Percentiles rank a stretch among this genome's conserved stretches.
Conservation (phyloP, 805 yeast species). For the Yamadazyma nakazawae region DNA sequence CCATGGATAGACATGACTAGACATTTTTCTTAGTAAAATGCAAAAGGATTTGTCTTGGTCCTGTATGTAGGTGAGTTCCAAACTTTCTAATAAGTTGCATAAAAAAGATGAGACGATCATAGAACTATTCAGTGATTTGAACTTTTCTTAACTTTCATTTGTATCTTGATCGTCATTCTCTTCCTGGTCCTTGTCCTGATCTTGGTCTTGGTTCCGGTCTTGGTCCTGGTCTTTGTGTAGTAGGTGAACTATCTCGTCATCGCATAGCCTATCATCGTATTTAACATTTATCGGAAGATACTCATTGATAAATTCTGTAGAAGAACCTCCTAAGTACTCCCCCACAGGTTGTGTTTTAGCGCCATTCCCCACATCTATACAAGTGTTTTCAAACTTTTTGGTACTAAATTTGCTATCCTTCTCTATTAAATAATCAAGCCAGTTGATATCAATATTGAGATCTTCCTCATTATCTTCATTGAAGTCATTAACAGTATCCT, state of each 20-base stretch:
- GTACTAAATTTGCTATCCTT: slow-evolving; percentile 34
- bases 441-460: slow-evolving; percentile 19
- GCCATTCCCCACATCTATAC: not conserved
- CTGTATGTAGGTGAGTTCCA: no score
- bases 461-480: slow-evolving; percentile 20
- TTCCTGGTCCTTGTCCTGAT: not conserved
- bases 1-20: no score
- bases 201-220: not conserved
- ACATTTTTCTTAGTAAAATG: no score
- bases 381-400: slow-evolving; percentile 16
- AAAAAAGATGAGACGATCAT: no score
- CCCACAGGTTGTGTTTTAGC: slow-evolving; percentile 2
- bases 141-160: not conserved
- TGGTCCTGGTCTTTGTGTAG: not conserved
- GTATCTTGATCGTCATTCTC: not conserved
- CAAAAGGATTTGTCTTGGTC: no score
- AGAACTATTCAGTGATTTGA: no score
- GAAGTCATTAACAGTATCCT: slow-evolving; percentile 11
- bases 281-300: slow-evolving; percentile 12
- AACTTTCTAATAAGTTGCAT: no score
- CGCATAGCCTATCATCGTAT: slow-evolving; percentile 3
- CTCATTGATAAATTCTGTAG: slow-evolving; percentile 6
- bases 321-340: slow-evolving; percentile 13
- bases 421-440: slow-evolving; percentile 39
- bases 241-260: not conserved